Conservation (phyloP, 2,329 filamentous ascomycete species). For the Sporothrix variecibatus region DNA sequence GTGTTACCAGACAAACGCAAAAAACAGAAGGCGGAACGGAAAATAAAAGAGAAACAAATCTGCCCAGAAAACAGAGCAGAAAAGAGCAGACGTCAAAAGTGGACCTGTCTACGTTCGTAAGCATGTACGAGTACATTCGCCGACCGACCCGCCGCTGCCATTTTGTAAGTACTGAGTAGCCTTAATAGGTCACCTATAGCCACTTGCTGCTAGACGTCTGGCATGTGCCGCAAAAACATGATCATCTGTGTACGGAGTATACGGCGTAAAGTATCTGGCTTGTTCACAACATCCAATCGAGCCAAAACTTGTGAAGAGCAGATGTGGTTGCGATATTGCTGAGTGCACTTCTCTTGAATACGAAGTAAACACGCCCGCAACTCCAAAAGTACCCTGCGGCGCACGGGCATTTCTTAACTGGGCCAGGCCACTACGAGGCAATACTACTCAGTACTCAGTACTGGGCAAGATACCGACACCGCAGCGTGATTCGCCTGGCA, state of each 20-base stretch:
- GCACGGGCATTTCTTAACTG: neutral
- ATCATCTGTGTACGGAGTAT: neutral
- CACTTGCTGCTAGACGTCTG: neutral
- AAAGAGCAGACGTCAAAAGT: neutral
- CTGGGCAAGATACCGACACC: neutral
- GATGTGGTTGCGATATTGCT: too few species aligned
- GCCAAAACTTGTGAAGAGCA: neutral
- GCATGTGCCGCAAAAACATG: neutral
- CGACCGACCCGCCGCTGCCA: neutral
- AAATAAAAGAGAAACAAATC: neutral
- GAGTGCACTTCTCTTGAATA: too few species aligned
- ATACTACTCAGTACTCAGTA: neutral
- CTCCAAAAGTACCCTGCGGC: neutral
- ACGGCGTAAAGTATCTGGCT: neutral
- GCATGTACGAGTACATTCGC: neutral
- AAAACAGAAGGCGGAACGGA: neutral
- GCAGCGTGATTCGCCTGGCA: neutral
- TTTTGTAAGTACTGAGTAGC: neutral
- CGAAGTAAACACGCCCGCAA: neutral
- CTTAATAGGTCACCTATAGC: too few species aligned
- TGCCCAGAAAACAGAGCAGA: neutral
- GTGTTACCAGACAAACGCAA: neutral
- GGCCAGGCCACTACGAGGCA: neutral
- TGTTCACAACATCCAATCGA: neutral
- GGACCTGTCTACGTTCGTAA: neutral